Conservation (phyloP, 371 early-diverging fungal genomes). For the Apophysomyces elegans region DNA sequence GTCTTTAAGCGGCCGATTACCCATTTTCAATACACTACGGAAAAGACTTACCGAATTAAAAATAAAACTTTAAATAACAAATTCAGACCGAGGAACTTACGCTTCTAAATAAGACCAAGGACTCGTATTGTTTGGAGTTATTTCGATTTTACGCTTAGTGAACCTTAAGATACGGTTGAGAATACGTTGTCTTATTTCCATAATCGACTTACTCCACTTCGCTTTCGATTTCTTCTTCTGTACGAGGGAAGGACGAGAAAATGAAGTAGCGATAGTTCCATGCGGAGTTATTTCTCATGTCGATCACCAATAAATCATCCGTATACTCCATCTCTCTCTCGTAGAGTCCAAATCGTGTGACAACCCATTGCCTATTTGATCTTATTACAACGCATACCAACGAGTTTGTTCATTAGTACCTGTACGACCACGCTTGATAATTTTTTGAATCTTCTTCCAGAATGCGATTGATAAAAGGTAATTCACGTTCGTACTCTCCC, state of each 20-base stretch:
- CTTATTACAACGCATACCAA: no score
- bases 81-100: conserved; percentile 35
- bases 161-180: conserved; percentile 49
- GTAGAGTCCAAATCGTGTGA: conserved; percentile 79
- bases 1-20: conserved; percentile 35
- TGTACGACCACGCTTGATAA: conserved; percentile 96
- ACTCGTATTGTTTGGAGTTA: conserved; percentile 89
- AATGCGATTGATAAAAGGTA: conserved; percentile 70
- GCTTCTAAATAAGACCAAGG: conserved; percentile 87
- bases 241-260: conserved; percentile 53
- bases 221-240: conserved; percentile 41
- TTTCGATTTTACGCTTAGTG: conserved; percentile 64
- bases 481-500: conserved; percentile 58
- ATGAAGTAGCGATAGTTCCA: conserved; percentile 96
- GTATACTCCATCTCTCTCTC: conserved; percentile 75
- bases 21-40: conserved; percentile 53
- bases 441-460: conserved; percentile 92
- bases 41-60: background rate
- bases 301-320: conserved; percentile 71
- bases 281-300: conserved; percentile 96
- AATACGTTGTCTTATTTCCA: background rate
- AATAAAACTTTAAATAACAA: background rate
- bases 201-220: conserved; percentile 67
- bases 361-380: conserved; percentile 84
- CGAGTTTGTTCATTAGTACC: conserved; percentile 34